Conservation (phyloP, 495 filamentous ascomycete species). For the Neurospora pannonica region DNA sequence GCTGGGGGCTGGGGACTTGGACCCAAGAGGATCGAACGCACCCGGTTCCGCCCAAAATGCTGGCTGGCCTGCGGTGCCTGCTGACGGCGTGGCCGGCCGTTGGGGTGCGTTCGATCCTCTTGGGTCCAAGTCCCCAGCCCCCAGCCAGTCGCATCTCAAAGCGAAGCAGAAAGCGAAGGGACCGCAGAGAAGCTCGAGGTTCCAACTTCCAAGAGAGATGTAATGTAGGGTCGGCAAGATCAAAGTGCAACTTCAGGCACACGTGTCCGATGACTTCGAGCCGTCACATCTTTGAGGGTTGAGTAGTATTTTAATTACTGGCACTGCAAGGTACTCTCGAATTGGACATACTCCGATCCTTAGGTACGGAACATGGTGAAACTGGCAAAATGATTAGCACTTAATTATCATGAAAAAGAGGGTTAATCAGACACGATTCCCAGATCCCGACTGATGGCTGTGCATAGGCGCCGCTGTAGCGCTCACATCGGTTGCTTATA, state of each 20-base stretch:
- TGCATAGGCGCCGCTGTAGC: background rate
- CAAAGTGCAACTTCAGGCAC: background rate
- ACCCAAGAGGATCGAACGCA: no score
- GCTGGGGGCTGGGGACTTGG: no score
- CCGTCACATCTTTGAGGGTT: background rate
- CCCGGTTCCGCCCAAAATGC: no score
- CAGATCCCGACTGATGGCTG: background rate
- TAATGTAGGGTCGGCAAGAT: background rate
- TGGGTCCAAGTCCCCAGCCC: background rate
- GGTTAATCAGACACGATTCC: background rate
- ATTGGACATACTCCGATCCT: background rate
- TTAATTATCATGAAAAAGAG: background rate
- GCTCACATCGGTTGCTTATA: background rate
- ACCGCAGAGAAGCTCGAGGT: background rate
- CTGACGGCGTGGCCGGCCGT: background rate
- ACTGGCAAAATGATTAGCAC: background rate
- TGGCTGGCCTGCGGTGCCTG: no score
- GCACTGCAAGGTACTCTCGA: background rate
- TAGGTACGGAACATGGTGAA: background rate
- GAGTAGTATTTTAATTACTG: background rate
- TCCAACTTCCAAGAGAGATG: background rate
- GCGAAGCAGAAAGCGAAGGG: background rate
- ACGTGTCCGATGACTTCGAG: background rate
- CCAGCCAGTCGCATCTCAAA: background rate
- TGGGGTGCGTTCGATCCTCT: background rate